Base-by-base conservation (phyloP, 352 stramenopile species). In the Phytophthora gonapodyides region DNA sequence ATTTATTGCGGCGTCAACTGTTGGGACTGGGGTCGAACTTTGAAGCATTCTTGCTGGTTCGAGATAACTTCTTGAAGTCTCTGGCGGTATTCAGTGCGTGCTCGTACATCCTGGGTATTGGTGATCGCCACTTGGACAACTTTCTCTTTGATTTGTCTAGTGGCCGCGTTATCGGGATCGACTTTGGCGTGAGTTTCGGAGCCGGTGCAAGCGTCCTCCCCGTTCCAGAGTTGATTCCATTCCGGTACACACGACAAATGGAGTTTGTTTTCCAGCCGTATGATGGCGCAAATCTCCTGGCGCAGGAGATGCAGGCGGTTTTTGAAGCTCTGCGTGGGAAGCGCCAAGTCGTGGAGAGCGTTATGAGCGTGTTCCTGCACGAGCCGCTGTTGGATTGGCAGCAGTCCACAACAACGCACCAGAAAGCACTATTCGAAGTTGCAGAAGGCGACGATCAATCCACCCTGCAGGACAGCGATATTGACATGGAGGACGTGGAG, bases 121-220 rank as follows among this genome's bases (percentile, higher is more conserved):
- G 91, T 12, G 91, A 98, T 72, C 81, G 91, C 7, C 91, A 98
- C 46, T 47, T 97, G 46, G 91, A 97, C 53, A 98, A 98, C 53
- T 97, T 97, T 51, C 59, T 98, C 8, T 73, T 98, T 1, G 86
- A 97, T 55, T 66, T 87, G 36, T 57, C 54, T 7, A 86, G 68
- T n/a, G 89, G 86, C 1, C 69, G 70, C 17, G 73, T 98, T 27
- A 88, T 97, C 45, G 88, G 87, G 36, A 98, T 98, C 34, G 91
- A 98, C 58, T 98, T 98, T 64, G 91, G 91, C 12, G 86, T 96
- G 52, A 96, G 90, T 58, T 98, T 98, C 73, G 91, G 91, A 15
- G 87, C 84, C 12, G 82, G 86, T 3, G 87, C 87, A 19, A 92
- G 87, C 58, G 62, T 88, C 38, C 59, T 98, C 17, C 83, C 86